Base-by-base conservation (phyloP, 805 yeast genomes). In the Sugiyamaella marilandica region DNA sequence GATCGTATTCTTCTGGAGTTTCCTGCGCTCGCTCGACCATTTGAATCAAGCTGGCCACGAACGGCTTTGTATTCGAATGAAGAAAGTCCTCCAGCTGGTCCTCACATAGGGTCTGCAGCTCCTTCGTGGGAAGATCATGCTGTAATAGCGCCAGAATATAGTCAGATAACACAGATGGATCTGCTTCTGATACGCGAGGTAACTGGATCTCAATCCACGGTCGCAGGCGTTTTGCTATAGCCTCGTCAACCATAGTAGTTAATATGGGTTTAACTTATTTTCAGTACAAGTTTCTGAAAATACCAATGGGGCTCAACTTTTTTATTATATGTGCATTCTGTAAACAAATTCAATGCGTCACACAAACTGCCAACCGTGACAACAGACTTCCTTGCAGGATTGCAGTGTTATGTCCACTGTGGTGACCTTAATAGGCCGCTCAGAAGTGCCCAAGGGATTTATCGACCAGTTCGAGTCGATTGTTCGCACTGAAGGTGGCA, bases 101-200 rank as follows among this genome's bases (percentile, higher is more conserved):
- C 18, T 62, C 47, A 49, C 76, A 64, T 49, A 68, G 54, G 36
- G 61, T 60, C 14, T 61, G 51, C 45, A 73, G 62, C 57, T 72
- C 74, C 0, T 57, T 68, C 3, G 59, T 66, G 9, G 73, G 61
- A 32, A 68, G 62, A 18, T 69, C 70, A 55, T 74, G 68, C 37
- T 69, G 58, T 26, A 77, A 60, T 33, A 77, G 61, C 1, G 78
- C 76, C 26, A 74, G 36, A 16, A 76, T 73, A 57, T 75, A 77
- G 45, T 76, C 80, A 0, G 75, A 66, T 51, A 77, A 59, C 24
- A 74, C 75, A 10, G 67, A 70, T 3, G 74, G 63, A 43, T 74
- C 78, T 2, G 75, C 74, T 19, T 75, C 79, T 21, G 62, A 49
- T 19, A 60, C 49, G 26, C 45, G 35, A 34, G 39, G 41, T 13